Base-by-base conservation (phyloP, 495 filamentous ascomycete species). In the Platismatia glauca region DNA sequence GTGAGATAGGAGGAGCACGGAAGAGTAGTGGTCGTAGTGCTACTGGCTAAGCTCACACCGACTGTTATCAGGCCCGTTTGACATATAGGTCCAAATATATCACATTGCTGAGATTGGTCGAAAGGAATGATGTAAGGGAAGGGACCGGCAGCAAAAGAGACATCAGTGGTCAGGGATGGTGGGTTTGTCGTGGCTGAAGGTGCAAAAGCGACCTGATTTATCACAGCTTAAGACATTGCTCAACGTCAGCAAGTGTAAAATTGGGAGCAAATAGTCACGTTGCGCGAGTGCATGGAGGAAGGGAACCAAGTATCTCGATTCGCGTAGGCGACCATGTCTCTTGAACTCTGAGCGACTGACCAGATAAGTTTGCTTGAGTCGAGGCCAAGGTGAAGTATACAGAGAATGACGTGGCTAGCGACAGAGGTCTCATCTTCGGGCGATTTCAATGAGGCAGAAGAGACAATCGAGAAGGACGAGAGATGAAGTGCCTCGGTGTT, bases 21-120 rank as follows among this genome's bases (percentile, higher is more conserved):
- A 29, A 52, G 13, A 18, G 27, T 52, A 52, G 48, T 33, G 7
- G 27, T 52, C 27, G 24, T 52, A 52, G 48, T 52, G 13, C 24
- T 31, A 52, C 48, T 31, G 13, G 24, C 48, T 13, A 52, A 52
- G 48, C 48, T 52, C 15, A 52, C 48, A 31, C 48, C 48, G 15
- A 52, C 48, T 31, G 27, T 52, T 52, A 31, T 52, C 48, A 52
- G 15, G 24, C 48, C 48, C 24, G 48, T 29, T 52, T 52, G 48
- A 52, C 48, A 31, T 52, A 52, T 31, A 7, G 48, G 48, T 31
- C 48, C 48, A 52, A 52, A 31, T 52, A 52, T 52, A 52, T 52
- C 27, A 52, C 27, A 52, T 15, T 29, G 48, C 18, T 52, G 48
- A 52, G 48, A 33, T 31, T 31, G 48, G 13, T 31, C 7, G 48